Percentiles rank a stretch among this genome's conserved stretches.
Evolutionary conservation across 805 yeast species (phyloP).

Genomic region (Schwanniomyces sp.): DNA sequence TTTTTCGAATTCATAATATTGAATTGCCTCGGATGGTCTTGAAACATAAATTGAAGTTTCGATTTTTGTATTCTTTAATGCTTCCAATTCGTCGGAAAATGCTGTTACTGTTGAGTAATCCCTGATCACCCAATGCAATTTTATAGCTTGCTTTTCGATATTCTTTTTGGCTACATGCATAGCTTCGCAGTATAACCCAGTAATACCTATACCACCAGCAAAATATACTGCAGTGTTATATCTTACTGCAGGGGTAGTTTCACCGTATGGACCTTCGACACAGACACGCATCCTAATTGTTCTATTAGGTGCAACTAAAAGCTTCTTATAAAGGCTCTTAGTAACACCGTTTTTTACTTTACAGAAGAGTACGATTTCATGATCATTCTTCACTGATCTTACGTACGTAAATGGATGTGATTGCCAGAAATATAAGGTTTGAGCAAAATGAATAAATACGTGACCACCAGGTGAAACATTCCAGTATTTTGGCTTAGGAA

Average conservation of each 20-base stretch:
- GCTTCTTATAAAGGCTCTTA: conserved; percentile 25
- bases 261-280: conserved; percentile 74
- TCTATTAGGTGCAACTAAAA: conserved; percentile 27
- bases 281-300: conserved; percentile 26
- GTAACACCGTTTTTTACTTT: conserved; percentile 41
- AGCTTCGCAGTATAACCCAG: conserved; percentile 51
- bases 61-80: conserved; percentile 22
- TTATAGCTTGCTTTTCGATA: conserved; percentile 19
- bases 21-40: conserved; percentile 1
- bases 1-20: conserved; percentile 1
- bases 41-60: conserved; percentile 27
- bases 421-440: conserved; percentile 39
- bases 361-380: conserved; percentile 27
- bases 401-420: conserved; percentile 43
- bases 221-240: conserved; percentile 57
- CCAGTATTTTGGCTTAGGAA: conserved; percentile 40
- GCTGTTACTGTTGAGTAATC: conserved; percentile 49
- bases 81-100: conserved; percentile 43
- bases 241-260: conserved; percentile 43
- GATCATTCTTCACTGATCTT: conserved; percentile 18
- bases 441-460: conserved; percentile 37
- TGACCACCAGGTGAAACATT: conserved; percentile 39
- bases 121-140: conserved; percentile 65
- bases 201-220: conserved; percentile 77
- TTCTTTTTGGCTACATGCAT: conserved; percentile 24